Evolutionary conservation across 2,329 filamentous ascomycete genomes (phyloP), one percentile per base, ranked within the genome.

Genomic region (Colletotrichum lupini): DNA sequence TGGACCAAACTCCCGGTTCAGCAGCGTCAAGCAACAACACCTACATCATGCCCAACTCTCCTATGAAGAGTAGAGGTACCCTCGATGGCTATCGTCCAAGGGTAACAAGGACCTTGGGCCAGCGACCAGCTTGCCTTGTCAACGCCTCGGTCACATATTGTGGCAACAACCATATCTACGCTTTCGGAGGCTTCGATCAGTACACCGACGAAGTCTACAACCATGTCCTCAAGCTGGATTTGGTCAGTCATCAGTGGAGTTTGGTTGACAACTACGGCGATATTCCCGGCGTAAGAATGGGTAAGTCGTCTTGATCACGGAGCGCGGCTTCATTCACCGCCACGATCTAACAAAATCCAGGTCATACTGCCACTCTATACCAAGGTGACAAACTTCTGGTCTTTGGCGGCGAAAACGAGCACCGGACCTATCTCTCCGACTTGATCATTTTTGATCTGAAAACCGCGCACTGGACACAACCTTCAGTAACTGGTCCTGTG

Each of bases 201-300:
- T 98, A 98, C 81, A 99, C 97, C 0, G 97, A 99, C 82, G 97
- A 99, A 86, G 94, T 99, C 22, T 99, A 99, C 85, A 99, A 99
- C 80, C 97, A 99, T 85, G 97, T 99, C 55, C 87, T 99, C 75
- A 92, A 92, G 78, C 86, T 99, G 64, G 95, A 99, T 81, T 89
- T 99, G 75, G 88, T 93, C 74, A 95, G 93, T 75, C 92, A 97
- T 77, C 94, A 97, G 81, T 99, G 97, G 97, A 97, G 91, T 76
- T 86, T 99, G 63, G 96, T 99, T 24, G 97, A 98, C 84, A 99
- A 99, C 83, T 99, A 98, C 85, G 97, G 97, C 42, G 96, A 98
- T 83, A 98, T 98, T 76, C 96, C 96, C 5, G 96, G 96, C 16
- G 96, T 98, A 62, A 92, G 96, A 76, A 98, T 98, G 97, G 96